Base-by-base conservation (phyloP, 2,329 filamentous ascomycete species). In the Penicillium hesseltinei region DNA sequence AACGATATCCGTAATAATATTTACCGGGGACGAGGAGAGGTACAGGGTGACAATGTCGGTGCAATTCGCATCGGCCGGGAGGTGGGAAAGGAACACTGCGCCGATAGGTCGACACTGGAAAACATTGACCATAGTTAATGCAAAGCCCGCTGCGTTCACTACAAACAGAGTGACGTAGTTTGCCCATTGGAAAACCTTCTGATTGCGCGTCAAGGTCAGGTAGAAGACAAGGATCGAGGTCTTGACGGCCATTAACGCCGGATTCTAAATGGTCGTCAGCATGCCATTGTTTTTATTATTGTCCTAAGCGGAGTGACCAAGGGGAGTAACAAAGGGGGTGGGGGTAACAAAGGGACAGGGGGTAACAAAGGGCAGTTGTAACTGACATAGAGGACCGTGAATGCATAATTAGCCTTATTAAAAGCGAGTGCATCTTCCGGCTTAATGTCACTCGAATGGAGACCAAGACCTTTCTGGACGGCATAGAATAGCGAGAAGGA, bases 211-310 rank as follows among this genome's bases (percentile, higher is more conserved):
- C 47, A 97, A 81, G 40, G 88, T 88, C 49, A 97, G 81, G 75
- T 95, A 97, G 74, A 97, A 97, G 52, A 94, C 82, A 57, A 97
- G 81, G 66, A 97, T 90, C n/a, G 91, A 95, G 0, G 90, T 92
- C 76, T 97, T 97, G 50, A 91, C 91, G 3, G 89, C 87, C 90
- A 96, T 95, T 55, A 96, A 80, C 4, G 90, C 88, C 13, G 92
- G 92, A 70, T 96, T 95, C 87, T 92, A 67, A n/a, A 21, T 19
- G 9, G 0, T 17, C 47, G 38, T 56, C 40, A 59, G 48, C 19
- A 29, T 7, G 25, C 7, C 31, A 21, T 43, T 35, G 1, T n/a
- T 25, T 29, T 29, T 4, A 11, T 8, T 31, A n/a, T 36, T 10
- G n/a, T 5, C 11, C 6, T 15, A 4, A 23, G 27, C 27, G 13